These are phyloP conservation scores for Boletus mariae DNA, from an alignment of 1,284 basidiomycete genomes.

Conservation along the genomic window DNA sequence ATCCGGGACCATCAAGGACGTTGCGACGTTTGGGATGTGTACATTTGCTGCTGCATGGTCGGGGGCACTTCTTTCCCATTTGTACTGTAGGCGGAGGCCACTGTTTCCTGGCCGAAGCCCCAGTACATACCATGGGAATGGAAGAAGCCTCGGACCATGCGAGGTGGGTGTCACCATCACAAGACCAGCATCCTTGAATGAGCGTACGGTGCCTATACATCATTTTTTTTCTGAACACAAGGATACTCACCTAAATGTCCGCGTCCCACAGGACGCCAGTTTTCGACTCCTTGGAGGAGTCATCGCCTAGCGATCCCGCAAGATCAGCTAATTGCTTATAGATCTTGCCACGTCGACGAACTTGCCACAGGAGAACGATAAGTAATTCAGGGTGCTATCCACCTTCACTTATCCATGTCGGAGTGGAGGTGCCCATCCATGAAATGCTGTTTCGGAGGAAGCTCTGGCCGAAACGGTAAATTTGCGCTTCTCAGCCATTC, in stretches of 20 bases:
- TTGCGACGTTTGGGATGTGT: conserved; percentile 22
- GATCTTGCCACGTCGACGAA: background rate
- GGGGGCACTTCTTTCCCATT: conserved; percentile 37
- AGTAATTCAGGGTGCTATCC: conserved; percentile 1
- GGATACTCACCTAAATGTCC: conserved; percentile 7
- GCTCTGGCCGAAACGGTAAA: conserved; percentile 11
- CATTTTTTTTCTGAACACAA: background rate
- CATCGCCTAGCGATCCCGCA: background rate
- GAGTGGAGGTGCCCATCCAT: background rate
- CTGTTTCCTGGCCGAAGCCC: conserved; percentile 28
- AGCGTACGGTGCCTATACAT: background rate
- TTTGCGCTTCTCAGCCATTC: conserved; percentile 17
- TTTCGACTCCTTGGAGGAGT: conserved; percentile 2
- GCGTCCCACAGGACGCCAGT: conserved; percentile 1
- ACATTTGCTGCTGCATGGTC: conserved; percentile 34
- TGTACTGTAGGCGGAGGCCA: conserved; percentile 34
- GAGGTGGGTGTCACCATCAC: conserved; percentile 25
- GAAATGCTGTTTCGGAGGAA: conserved; percentile 7
- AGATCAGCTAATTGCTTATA: conserved; percentile 4
- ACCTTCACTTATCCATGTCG: conserved; percentile 9
- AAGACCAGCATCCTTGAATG: conserved; percentile 18
- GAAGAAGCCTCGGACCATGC: conserved; percentile 42
- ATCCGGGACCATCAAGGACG: conserved; percentile 5
- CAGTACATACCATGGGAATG: conserved; percentile 47
- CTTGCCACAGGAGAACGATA: conserved; percentile 7